Conservation (phyloP, 345 rosid species). For the Aquilaria sinensis region DNA sequence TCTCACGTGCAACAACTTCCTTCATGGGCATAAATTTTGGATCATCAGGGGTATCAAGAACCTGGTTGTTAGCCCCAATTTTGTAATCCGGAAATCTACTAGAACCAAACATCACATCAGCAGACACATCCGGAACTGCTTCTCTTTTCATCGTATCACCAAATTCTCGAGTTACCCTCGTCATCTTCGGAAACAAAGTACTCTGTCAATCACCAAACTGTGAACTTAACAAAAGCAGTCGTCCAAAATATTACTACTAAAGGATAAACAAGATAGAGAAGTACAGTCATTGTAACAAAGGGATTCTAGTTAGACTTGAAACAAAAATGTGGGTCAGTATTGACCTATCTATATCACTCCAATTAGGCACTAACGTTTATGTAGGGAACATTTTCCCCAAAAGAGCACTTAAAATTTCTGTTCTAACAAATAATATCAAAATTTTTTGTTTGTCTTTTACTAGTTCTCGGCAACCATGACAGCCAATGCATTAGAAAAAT, state of each 20-base stretch:
- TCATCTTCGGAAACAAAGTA: slow-evolving; percentile 35
- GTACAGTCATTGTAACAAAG: slow-evolving; percentile 3
- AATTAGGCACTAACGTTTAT: neutral
- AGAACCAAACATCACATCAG: slow-evolving; percentile 78
- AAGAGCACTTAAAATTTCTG: neutral
- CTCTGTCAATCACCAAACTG: slow-evolving; percentile 17
- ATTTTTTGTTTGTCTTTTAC: too few relatives aligned
- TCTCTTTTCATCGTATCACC: slow-evolving; percentile 57
- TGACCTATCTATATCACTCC: slow-evolving; percentile 11
- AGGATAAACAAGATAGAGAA: slow-evolving; percentile 9
- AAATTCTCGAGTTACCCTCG: slow-evolving; percentile 65
- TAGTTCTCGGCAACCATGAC: neutral
- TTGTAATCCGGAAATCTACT: slow-evolving; percentile 83
- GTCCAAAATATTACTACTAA: neutral
- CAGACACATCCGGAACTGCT: slow-evolving; percentile 67
- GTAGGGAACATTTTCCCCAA: neutral
- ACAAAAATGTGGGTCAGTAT: slow-evolving; percentile 11
- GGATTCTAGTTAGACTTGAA: slow-evolving; percentile 9
- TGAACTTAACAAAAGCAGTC: too few relatives aligned
- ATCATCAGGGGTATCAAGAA: slow-evolving; percentile 65
- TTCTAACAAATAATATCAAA: neutral
- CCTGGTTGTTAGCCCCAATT: slow-evolving; percentile 75
- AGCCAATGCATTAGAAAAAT: slow-evolving; percentile 1
- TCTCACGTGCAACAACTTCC: slow-evolving; percentile 91
- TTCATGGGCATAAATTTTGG: slow-evolving; percentile 77